A percentile compares a stretch with the other conserved stretches of the same genome.
phyloP scores from a whole-genome alignment of 352 stramenopile species.

The Globisporangium paroecandrum region DNA sequence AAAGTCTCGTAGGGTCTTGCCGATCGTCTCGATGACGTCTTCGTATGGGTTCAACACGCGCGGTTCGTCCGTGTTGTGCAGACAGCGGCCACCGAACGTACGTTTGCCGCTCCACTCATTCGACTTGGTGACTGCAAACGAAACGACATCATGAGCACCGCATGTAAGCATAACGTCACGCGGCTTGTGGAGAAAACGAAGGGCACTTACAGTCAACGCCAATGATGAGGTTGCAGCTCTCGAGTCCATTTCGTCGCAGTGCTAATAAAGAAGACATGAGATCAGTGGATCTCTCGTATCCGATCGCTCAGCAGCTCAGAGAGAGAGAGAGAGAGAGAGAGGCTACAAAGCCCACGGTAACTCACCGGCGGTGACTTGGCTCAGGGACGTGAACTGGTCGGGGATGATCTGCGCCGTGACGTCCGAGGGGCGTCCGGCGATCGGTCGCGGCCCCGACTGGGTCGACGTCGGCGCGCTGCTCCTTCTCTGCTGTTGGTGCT shows the following conservation, averaged over 20 bases:
- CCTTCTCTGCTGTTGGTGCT: constrained; percentile 2
- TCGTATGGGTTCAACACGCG: constrained; percentile 71
- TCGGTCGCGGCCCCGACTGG: constrained; percentile 33
- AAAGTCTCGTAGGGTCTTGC: constrained; percentile 68
- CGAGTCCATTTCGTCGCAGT: constrained; percentile 69
- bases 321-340: background rate
- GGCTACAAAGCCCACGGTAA: background rate
- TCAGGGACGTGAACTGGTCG: constrained; percentile 65
- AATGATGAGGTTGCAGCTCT: constrained; percentile 85
- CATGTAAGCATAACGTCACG: background rate
- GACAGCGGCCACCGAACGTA: constrained; percentile 64
- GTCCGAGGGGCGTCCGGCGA: constrained; percentile 18
- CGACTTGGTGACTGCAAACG: constrained; percentile 75
- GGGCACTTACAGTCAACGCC: constrained; percentile 76
- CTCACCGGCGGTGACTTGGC: constrained; percentile 54
- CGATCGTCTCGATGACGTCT: constrained; percentile 80
- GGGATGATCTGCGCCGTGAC: constrained; percentile 47
- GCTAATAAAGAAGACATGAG: constrained; percentile 18
- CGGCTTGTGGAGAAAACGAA: background rate
- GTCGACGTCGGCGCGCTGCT: constrained; percentile 22
- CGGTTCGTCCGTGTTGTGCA: constrained; percentile 64
- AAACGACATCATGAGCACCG: background rate
- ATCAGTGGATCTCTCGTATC: background rate
- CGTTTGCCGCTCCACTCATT: constrained; percentile 88
- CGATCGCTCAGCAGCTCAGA: background rate